Base-by-base conservation (phyloP, 345 rosid genomes). In the Populus tremula region DNA sequence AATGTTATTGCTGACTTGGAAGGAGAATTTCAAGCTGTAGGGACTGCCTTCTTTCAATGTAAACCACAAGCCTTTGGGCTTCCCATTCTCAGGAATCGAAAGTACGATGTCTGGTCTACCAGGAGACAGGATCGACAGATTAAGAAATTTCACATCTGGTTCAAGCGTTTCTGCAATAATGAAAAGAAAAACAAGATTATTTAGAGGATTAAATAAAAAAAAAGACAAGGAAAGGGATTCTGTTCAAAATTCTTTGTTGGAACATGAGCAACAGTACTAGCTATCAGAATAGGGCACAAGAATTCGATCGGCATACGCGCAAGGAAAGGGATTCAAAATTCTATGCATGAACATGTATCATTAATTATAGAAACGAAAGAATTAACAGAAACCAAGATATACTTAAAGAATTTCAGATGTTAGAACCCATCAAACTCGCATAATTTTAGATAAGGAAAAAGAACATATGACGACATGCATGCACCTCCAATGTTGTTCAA, bases 1-100 rank as follows among this genome's bases (percentile, higher is more conserved):
- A 12, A 94, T 91, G 91, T 94, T 94, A 85, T 93, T 91, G 83
- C 86, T 85, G 53, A 94, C 98, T 64, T 85, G 83, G 85, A 94
- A 90, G 25, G 90, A 70, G 83, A 92, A 88, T 75, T 87, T 89
- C 79, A 92, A 61, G 67, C 72, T 87, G 82, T 92, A 91, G 38
- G 69, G 91, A 79, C 90, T 85, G 38, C 93, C 94, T 87, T 92
- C 94, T 81, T 91, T 91, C 83, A 92, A 74, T 54, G 93, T 86
- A 81, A 92, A 92, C 97, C 97, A 92, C 65, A 80, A 68, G 0
- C 94, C 93, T 69, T 82, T 74, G 41, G 91, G 88, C 12, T 89
- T 89, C 11, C 94, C 94, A 77, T 79, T 86, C 78, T 87, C 89
- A 5, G 85, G 85, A 78, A 92, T 87, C 67, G 86, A 47, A 54